phyloP scores from a whole-genome alignment of 257 asterid species.

The Orobanche coerulescens region DNA sequence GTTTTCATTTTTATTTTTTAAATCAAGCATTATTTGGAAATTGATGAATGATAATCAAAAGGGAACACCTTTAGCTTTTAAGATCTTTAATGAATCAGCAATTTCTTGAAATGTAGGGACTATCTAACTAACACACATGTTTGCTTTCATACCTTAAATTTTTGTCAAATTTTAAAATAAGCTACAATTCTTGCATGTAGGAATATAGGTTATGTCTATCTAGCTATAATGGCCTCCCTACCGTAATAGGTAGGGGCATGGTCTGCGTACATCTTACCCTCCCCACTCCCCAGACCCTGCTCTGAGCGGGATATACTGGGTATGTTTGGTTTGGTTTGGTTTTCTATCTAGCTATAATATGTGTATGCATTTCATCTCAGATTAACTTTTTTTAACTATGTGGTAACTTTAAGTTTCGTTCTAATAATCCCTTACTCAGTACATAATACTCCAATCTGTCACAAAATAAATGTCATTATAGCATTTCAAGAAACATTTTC shows the following conservation, averaged over 20 bases:
- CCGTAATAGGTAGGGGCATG: too few relatives aligned
- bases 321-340: too few relatives aligned
- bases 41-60: neutral
- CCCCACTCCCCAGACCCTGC: too few relatives aligned
- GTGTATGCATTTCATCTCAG: neutral
- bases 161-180: neutral
- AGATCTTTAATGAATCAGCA: neutral
- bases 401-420: neutral
- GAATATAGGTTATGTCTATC: neutral
- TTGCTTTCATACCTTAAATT: neutral
- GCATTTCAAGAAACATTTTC: too few relatives aligned
- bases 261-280: too few relatives aligned
- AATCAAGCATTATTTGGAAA: neutral
- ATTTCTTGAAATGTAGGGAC: constrained; percentile 2
- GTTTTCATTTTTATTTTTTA: too few relatives aligned
- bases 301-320: too few relatives aligned
- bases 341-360: too few relatives aligned
- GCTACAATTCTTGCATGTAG: constrained; percentile 1
- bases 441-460: too few relatives aligned
- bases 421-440: neutral
- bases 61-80: neutral
- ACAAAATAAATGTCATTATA: too few relatives aligned
- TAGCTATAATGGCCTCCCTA: too few relatives aligned
- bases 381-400: neutral
- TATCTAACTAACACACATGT: neutral